Conservation (phyloP, 2,329 filamentous ascomycete genomes). For the Alternaria conjuncta region DNA sequence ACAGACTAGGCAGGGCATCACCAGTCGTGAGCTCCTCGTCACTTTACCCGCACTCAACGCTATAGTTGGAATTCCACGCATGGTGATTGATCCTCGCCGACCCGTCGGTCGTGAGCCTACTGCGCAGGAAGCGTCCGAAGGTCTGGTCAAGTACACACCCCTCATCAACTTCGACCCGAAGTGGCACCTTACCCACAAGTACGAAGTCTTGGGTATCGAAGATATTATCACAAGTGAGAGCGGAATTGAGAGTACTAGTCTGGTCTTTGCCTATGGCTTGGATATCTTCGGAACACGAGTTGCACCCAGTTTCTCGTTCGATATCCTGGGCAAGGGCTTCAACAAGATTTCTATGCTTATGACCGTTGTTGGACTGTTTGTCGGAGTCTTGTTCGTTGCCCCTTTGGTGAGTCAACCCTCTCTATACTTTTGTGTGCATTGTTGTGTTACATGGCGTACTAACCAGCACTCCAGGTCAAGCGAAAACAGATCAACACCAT, state of each 20-base stretch:
- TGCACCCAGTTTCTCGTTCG: conserved; percentile 87
- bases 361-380: conserved; percentile 80
- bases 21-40: conserved; percentile 79
- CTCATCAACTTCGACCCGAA: conserved; percentile 84
- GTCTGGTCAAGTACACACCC: conserved; percentile 76
- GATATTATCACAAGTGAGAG: conserved; percentile 78
- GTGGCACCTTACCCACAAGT: conserved; percentile 78
- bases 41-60: conserved; percentile 75
- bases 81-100: conserved; percentile 81
- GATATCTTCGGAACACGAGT: conserved; percentile 89
- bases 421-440: neutral
- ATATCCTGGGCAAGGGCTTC: conserved; percentile 91
- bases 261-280: conserved; percentile 85
- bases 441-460: conserved; percentile 12
- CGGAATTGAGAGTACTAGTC: conserved; percentile 86
- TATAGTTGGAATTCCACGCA: conserved; percentile 79
- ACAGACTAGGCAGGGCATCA: conserved; percentile 90
- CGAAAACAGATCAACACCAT: conserved; percentile 72
- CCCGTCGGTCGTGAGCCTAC: conserved; percentile 86
- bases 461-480: conserved; percentile 47
- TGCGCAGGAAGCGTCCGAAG: conserved; percentile 80
- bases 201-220: conserved; percentile 78
- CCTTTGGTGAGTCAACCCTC: conserved; percentile 71
- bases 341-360: conserved; percentile 84
- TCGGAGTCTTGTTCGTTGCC: conserved; percentile 77